These are phyloP conservation scores for Fusarium poae DNA, from an alignment of 2,329 filamentous ascomycete genomes.

Conservation along the genomic window DNA sequence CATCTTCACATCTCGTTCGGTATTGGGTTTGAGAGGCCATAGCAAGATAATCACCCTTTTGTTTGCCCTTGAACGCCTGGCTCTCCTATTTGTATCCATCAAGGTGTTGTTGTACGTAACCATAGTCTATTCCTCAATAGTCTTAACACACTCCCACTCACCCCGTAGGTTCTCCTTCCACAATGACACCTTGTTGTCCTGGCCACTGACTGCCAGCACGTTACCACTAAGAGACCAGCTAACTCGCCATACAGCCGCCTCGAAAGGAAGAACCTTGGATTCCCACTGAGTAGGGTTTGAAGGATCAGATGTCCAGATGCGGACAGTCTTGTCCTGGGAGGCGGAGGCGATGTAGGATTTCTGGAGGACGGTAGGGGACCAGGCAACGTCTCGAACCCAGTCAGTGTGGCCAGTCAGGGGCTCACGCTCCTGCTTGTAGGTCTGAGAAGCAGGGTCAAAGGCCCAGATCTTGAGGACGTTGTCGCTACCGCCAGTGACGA, in stretches of 20 bases:
- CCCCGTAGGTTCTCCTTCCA: conserved; percentile 99
- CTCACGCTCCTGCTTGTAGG: conserved; percentile 72
- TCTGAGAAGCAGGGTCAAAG: conserved; percentile 74
- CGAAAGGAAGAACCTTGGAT: conserved; percentile 87
- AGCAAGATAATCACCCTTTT: conserved; percentile 46
- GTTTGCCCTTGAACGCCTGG: conserved; percentile 56
- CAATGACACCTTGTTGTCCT: conserved; percentile 95
- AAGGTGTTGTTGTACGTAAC: conserved; percentile 65
- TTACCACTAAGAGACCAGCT: conserved; percentile 99
- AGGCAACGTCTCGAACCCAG: conserved; percentile 98
- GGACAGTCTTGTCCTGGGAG: conserved; percentile 95
- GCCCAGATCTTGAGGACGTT: conserved; percentile 95
- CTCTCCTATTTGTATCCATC: conserved; percentile 66
- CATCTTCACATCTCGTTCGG: conserved; percentile 32
- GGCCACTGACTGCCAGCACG: conserved; percentile 91
- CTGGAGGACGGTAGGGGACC: conserved; percentile 93
- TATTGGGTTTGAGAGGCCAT: conserved; percentile 38
- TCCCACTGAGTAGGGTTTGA: conserved; percentile 79
- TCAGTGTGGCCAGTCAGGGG: conserved; percentile 86
- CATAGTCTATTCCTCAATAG: conserved; percentile 89
- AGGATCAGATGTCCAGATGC: conserved; percentile 89
- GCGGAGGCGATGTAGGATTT: conserved; percentile 98
- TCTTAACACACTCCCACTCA: conserved; percentile 97
- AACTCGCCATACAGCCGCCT: conserved; percentile 92
- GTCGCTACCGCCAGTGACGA: conserved; percentile 95